These are phyloP conservation scores for Discostella stelligeroides DNA, from an alignment of 108 stramenopile species.

Conservation along the genomic window DNA sequence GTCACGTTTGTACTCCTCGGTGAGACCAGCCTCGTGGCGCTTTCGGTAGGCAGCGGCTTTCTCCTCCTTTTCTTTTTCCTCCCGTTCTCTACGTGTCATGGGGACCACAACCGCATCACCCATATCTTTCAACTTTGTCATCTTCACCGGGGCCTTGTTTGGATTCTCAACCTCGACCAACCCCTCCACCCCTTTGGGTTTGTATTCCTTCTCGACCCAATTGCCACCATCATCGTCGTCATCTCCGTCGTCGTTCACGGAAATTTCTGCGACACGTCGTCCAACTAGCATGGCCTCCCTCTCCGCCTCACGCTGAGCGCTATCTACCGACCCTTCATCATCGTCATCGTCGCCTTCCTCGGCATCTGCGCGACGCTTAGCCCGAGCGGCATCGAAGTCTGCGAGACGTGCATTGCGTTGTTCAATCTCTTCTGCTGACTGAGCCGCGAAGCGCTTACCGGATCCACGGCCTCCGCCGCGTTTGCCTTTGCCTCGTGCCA, in stretches of 20 bases:
- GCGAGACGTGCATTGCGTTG: conserved; percentile 77
- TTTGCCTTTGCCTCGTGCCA: conserved; percentile 82
- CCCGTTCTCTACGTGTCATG: conserved; percentile 58
- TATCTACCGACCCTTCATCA: conserved; percentile 46
- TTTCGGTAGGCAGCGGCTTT: conserved; percentile 62
- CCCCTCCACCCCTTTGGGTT: conserved; percentile 50
- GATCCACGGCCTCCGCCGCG: conserved; percentile 71
- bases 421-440: conserved; percentile 88
- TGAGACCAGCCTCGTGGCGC: conserved; percentile 63
- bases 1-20: conserved; percentile 87
- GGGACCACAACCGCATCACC: conserved; percentile 16
- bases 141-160: conserved; percentile 41
- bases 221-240: conserved; percentile 44
- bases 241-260: conserved; percentile 44
- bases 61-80: conserved; percentile 57
- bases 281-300: conserved; percentile 55
- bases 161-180: conserved; percentile 56
- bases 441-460: conserved; percentile 74
- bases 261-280: conserved; percentile 47
- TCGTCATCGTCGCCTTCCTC: conserved; percentile 59
- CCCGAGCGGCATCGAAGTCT: conserved; percentile 78
- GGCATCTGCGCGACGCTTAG: conserved; percentile 70
- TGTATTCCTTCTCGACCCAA: conserved; percentile 49
- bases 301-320: conserved; percentile 42
- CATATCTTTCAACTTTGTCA: conserved; percentile 52